Evolutionary conservation across 331 rosid genomes (phyloP).

Genomic region (Rosa hybrid): DNA sequence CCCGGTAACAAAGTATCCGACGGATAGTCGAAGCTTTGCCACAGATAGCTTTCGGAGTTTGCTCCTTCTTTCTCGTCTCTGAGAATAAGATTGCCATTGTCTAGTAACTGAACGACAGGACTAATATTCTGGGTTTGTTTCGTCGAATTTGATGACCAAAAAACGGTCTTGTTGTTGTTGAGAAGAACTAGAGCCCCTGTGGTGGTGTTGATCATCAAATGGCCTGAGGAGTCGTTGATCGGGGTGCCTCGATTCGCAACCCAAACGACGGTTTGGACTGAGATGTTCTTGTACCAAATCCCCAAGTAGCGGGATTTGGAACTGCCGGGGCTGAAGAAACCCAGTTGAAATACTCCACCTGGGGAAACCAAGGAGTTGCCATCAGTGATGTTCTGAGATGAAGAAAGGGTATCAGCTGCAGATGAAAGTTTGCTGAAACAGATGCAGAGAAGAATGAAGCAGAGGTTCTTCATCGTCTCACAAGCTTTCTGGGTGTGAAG

Average conservation of each 20-base stretch:
- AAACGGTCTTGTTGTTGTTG: conserved; percentile 34
- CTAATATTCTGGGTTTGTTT: conserved; percentile 23
- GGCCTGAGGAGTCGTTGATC: conserved; percentile 21
- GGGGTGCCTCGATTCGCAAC: conserved; percentile 28
- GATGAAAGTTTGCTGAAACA: conserved; percentile 21
- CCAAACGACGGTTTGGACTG: conserved; percentile 18
- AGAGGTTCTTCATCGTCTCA: conserved; percentile 8
- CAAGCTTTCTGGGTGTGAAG: background rate
- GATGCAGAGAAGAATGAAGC: conserved; percentile 19
- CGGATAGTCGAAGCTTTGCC: conserved; percentile 74
- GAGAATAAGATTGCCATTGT: conserved; percentile 42
- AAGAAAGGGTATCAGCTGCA: conserved; percentile 35
- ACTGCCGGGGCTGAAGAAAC: conserved; percentile 24
- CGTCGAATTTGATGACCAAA: conserved; percentile 45
- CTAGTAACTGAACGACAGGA: conserved; percentile 20
- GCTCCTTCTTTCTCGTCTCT: conserved; percentile 20
- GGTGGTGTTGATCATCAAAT: background rate
- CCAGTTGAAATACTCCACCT: conserved; percentile 17
- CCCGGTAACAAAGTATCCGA: conserved; percentile 51
- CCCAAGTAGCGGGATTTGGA: conserved; percentile 25
- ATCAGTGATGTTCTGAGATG: conserved; percentile 39
- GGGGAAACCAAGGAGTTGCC: conserved; percentile 48
- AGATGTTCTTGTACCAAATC: conserved; percentile 26
- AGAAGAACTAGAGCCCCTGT: conserved; percentile 30
- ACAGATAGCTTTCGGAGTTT: conserved; percentile 25